A percentile compares a stretch with the other conserved stretches of the same genome.
Conservation (phyloP, 345 rosid genomes). For the Cardiospermum halicacabum region DNA sequence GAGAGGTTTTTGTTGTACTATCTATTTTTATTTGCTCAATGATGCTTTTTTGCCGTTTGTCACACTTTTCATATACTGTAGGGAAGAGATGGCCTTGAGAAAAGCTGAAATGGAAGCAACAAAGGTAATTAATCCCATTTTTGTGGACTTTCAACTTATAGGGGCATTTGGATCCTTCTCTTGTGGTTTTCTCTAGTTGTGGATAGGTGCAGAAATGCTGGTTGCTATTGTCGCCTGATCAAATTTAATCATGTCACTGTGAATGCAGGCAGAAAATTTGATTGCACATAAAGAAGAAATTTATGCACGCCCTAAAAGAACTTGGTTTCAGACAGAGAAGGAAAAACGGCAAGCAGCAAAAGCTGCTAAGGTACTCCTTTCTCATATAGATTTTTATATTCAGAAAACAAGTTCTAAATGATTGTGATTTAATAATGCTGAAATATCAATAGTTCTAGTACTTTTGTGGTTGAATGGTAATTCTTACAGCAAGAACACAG, state of each 20-base stretch:
- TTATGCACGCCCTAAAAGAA: conserved; percentile 79
- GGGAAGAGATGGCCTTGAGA: conserved; percentile 83
- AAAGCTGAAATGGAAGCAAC: conserved; percentile 96
- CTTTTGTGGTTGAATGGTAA: not conserved
- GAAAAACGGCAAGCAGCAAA: conserved; percentile 75
- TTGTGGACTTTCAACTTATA: conserved; percentile 1
- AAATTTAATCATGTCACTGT: not conserved
- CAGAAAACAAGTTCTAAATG: not conserved
- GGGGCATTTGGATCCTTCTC: not conserved
- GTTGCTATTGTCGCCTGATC: not conserved
- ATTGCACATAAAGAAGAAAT: conserved; percentile 81
- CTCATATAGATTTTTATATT: not conserved
- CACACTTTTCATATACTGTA: conserved; percentile 30
- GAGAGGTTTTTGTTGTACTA: conserved; percentile 59
- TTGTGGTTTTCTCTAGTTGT: not conserved
- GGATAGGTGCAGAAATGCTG: not conserved
- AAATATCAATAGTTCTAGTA: not conserved
- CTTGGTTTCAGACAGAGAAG: conserved; percentile 89
- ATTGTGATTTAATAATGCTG: not conserved
- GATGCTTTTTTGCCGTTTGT: conserved; percentile 18
- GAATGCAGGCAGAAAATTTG: conserved; percentile 85
- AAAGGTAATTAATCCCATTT: conserved; percentile 47
- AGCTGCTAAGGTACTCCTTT: conserved; percentile 51
- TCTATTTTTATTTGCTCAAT: not conserved
- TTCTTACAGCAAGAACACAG: not conserved